phyloP scores from a whole-genome alignment of 305 asterid genomes.

The Caryopteris hybrid region DNA sequence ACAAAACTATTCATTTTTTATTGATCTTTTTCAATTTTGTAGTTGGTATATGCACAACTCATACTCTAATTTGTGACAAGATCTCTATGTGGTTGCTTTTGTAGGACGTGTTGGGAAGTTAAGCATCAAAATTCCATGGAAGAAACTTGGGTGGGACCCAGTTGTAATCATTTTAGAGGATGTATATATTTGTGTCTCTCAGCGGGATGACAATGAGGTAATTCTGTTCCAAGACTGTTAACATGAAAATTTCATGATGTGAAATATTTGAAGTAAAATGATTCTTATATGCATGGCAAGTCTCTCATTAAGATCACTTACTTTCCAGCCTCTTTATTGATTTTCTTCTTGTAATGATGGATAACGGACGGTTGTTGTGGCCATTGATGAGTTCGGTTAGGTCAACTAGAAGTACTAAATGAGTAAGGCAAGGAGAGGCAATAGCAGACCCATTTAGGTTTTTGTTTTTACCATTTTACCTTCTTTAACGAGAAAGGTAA shows the following conservation, averaged over 20 bases:
- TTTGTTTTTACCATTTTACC: too few species aligned
- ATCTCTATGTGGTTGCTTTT: slow-evolving; percentile 17
- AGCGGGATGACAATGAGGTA: slow-evolving; percentile 87
- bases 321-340: background rate
- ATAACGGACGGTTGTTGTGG: background rate
- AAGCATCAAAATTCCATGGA: slow-evolving; percentile 96
- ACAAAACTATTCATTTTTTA: background rate
- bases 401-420: background rate
- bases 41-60: background rate
- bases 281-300: background rate
- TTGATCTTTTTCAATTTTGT: background rate
- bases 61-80: slow-evolving; percentile 11
- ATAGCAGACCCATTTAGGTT: too few species aligned
- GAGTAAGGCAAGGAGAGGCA: background rate
- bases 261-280: background rate
- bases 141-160: slow-evolving; percentile 99
- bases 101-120: slow-evolving; percentile 87
- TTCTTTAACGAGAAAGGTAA: too few species aligned
- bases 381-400: slow-evolving; percentile 5
- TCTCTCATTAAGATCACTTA: background rate
- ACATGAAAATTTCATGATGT: background rate
- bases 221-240: slow-evolving; percentile 6
- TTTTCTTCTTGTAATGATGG: slow-evolving; percentile 2
- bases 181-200: slow-evolving; percentile 65
- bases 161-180: slow-evolving; percentile 81